Evolutionary conservation across 129 eudicot species (phyloP).

Genomic region (Helianthus annuus): HanXRQr2.0-SUNRISE NC_035449.2:54184909-54185408

Average conservation of each 20-base stretch:
- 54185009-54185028: conserved; percentile 17
- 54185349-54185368: conserved; percentile 57
- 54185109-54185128: conserved; percentile 28
- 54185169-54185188: conserved; percentile 37
- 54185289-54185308: conserved; percentile 32
- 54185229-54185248: conserved; percentile 36
- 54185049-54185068: background rate
- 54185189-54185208: conserved; percentile 11
- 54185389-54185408: conserved; percentile 52
- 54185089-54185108: background rate
- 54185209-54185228: conserved; percentile 17
- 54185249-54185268: conserved; percentile 44
- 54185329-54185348: conserved; percentile 35
- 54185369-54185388: conserved; percentile 77
- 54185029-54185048: background rate
- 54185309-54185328: conserved; percentile 40
- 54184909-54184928: conserved; percentile 4
- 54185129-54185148: conserved; percentile 53
- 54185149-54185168: conserved; percentile 42
- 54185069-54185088: background rate
- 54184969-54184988: conserved; percentile 22
- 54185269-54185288: conserved; percentile 39
- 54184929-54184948: conserved; percentile 14
- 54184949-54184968: conserved; percentile 30
- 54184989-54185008: conserved; percentile 7